A percentile compares a stretch with the other conserved stretches of the same genome.
Conservation (phyloP, 2,329 filamentous ascomycete genomes). For the Coniella vitis region DNA sequence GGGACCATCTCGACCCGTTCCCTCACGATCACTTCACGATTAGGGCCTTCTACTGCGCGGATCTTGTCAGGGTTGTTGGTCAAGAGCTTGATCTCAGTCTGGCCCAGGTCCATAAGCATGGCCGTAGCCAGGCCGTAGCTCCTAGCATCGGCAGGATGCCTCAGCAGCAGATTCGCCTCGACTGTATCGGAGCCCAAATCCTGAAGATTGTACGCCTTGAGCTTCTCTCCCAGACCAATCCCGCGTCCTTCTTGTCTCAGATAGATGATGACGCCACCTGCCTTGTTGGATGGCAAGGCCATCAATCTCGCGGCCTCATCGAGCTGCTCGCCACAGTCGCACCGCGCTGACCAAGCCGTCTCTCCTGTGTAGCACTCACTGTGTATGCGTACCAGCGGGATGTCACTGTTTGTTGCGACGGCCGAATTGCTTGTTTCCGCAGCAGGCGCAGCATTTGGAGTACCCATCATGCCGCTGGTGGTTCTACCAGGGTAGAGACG, state of each 20-base stretch:
- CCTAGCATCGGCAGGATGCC: conserved; percentile 89
- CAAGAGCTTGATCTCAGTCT: conserved; percentile 70
- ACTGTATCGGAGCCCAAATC: conserved; percentile 97
- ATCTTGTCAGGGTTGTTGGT: conserved; percentile 99
- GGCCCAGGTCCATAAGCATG: conserved; percentile 80
- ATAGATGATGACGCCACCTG: conserved; percentile 89
- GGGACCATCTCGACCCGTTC: conserved; percentile 95
- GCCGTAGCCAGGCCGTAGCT: conserved; percentile 96
- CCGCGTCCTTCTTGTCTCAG: conserved; percentile 92
- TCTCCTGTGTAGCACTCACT: conserved; percentile 98
- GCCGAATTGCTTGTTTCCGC: neutral
- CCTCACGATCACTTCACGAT: conserved; percentile 76
- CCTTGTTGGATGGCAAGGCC: conserved; percentile 58
- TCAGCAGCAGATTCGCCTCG: conserved; percentile 82
- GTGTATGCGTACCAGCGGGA: conserved; percentile 85
- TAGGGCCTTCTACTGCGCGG: conserved; percentile 84
- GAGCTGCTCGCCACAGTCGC: conserved; percentile 95
- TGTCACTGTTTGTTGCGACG: neutral
- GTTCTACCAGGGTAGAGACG: conserved; percentile 79
- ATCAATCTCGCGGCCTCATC: conserved; percentile 94
- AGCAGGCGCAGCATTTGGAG: conserved; percentile 9
- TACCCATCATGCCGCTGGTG: conserved; percentile 55
- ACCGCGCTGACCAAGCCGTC: conserved; percentile 95
- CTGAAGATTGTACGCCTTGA: conserved; percentile 97
- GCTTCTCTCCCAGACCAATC: conserved; percentile 88